Evolutionary conservation across 108 stramenopile species (phyloP), one percentile per base, ranked within the genome.

Genomic region (Epipyxis sp.): DNA sequence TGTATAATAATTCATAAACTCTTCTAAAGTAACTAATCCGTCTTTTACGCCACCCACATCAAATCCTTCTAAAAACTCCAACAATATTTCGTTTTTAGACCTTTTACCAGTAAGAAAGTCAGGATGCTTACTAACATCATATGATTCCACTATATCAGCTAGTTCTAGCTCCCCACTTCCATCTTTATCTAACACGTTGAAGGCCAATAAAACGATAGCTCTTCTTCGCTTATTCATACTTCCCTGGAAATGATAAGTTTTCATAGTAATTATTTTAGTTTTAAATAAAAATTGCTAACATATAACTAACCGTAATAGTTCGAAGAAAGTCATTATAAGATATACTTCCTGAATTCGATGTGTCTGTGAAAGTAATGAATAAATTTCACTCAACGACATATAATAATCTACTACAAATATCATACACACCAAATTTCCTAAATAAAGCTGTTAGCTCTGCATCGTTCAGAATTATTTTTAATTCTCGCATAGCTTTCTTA

Each of bases 1-100:
- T 29, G 65, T 43, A 84, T 90, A 90, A 84, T 88, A 89, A 34
- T 87, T 78, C 35, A 45, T 35, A 83, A 88, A 90, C 82, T 90
- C 89, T 13, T 80, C 59, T 0, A 67, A 42, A 0, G 87, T 88
- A 40, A 90, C 89, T 61, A 81, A 83, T 59, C 87, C 86, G 76
- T 90, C 89, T 27, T 80, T 69, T 0, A 80, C 79, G 16, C 71
- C 69, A 16, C 81, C 81, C 1, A 81, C 78, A 81, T 89, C 88
- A 59, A 88, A 90, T 43, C 83, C 79, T 25, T 43, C 69, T 10
- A 90, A 68, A 65, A 90, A 82, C 44, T 86, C 84, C 29, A 68
- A 35, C 41, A 88, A 74, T 20, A 84, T 86, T 1, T 88, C 81
- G 0, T 81, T 81, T 42, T 77, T 78, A 16, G 82, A 65, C 29